Conservation (phyloP, 768 basidiomycete genomes). For the Trametes gibbosa region DNA sequence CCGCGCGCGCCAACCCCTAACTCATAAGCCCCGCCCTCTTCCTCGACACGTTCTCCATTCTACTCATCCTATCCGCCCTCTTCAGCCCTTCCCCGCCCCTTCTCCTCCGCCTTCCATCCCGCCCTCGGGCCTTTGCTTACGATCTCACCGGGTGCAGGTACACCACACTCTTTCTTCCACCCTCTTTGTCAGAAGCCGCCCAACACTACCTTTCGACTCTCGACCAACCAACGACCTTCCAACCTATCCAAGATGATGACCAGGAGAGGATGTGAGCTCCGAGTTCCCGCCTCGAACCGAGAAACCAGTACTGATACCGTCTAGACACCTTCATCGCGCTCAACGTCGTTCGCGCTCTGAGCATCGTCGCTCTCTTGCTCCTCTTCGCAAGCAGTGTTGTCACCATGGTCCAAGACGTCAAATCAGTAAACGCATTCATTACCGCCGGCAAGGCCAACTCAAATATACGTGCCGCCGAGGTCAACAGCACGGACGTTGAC, state of each 20-base stretch:
- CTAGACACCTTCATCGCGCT: conserved; percentile 70
- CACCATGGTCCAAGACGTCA: conserved; percentile 68
- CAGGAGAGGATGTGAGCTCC: conserved; percentile 18
- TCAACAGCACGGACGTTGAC: conserved; percentile 23
- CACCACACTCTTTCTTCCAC: conserved; percentile 15
- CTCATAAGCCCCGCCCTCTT: conserved; percentile 8
- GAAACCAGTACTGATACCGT: no score
- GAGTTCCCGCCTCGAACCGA: not conserved
- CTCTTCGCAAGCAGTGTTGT: conserved; percentile 51
- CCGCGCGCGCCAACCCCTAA: conserved; percentile 1
- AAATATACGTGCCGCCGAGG: conserved; percentile 7
- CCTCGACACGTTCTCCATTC: conserved; percentile 14
- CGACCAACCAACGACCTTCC: not conserved
- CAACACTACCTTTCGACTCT: not conserved
- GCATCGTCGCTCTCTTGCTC: conserved; percentile 23
- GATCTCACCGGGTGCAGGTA: conserved; percentile 17
- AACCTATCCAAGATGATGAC: conserved; percentile 5
- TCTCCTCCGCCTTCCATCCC: conserved; percentile 1
- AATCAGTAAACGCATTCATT: conserved; percentile 69
- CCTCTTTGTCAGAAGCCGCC: conserved; percentile 1
- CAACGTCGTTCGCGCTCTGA: conserved; percentile 74
- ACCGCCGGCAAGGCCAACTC: conserved; percentile 32
- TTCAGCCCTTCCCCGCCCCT: conserved; percentile 3
- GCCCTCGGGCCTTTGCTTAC: conserved; percentile 14
- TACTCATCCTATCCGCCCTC: conserved; percentile 2